Conservation (phyloP, 352 stramenopile genomes). For the Elongisporangium prolatum region DNA sequence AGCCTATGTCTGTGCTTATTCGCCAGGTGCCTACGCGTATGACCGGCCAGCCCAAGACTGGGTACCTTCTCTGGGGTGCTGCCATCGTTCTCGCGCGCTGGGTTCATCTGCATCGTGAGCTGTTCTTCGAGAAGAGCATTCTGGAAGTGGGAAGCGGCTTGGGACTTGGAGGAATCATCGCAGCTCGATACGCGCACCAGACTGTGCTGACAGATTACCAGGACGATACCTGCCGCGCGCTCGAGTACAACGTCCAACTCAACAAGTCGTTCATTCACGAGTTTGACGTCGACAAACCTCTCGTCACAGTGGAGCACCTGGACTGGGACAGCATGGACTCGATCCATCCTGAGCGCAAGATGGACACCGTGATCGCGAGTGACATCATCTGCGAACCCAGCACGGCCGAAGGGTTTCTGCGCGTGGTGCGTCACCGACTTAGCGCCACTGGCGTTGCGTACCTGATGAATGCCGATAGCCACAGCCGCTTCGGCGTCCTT, state of each 20-base stretch:
- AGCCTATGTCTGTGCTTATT: slow-evolving; percentile 59
- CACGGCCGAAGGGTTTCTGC: slow-evolving; percentile 83
- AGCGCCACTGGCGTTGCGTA: slow-evolving; percentile 55
- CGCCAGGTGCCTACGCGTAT: slow-evolving; percentile 78
- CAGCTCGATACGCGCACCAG: slow-evolving; percentile 48
- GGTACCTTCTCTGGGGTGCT: slow-evolving; percentile 80
- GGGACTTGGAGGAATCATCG: slow-evolving; percentile 74
- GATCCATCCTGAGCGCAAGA: slow-evolving; percentile 45
- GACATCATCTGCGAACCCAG: slow-evolving; percentile 87
- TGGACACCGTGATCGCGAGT: slow-evolving; percentile 81
- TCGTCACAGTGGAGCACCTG: slow-evolving; percentile 50
- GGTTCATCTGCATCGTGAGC: slow-evolving; percentile 72
- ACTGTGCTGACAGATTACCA: slow-evolving; percentile 85
- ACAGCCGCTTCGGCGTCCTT: slow-evolving; percentile 80
- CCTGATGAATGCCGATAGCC: slow-evolving; percentile 84
- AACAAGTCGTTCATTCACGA: slow-evolving; percentile 73
- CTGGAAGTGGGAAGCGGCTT: slow-evolving; percentile 83
- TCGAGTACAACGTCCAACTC: slow-evolving; percentile 77
- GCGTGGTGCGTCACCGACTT: slow-evolving; percentile 64
- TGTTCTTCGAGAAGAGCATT: slow-evolving; percentile 66
- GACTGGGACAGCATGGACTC: slow-evolving; percentile 78
- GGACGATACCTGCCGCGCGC: slow-evolving; percentile 64
- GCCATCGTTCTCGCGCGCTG: slow-evolving; percentile 77
- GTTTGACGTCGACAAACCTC: slow-evolving; percentile 42
- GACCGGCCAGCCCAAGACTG: slow-evolving; percentile 83